Percentiles rank a stretch among this genome's conserved stretches.
These are phyloP conservation scores for Cardiospermum halicacabum DNA, from an alignment of 345 rosid species.

Conservation along the genomic window DNA sequence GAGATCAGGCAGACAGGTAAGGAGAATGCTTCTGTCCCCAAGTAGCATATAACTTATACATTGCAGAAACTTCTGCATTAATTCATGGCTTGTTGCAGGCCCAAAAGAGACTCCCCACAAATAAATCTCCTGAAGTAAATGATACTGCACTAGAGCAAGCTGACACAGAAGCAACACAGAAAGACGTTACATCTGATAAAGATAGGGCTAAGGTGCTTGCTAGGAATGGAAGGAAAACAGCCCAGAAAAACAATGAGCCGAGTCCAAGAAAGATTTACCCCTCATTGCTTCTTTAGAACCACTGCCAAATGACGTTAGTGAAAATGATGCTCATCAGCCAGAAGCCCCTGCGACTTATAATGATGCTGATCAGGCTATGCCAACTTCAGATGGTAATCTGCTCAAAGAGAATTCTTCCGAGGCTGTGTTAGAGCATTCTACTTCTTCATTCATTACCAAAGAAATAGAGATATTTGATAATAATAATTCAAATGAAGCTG, in stretches of 20 bases:
- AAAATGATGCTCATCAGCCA: conserved; percentile 31
- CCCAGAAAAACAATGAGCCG: conserved; percentile 25
- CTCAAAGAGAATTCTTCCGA: conserved; percentile 43
- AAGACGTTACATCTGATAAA: conserved; percentile 32
- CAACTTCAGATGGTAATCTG: conserved; percentile 36
- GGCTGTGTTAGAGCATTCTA: conserved; percentile 29
- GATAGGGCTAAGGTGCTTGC: conserved; percentile 25
- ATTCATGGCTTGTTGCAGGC: conserved; percentile 39
- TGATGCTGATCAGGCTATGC: conserved; percentile 23
- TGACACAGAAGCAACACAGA: conserved; percentile 27
- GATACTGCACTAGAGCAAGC: conserved; percentile 32
- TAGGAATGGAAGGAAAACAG: conserved; percentile 34
- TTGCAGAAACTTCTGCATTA: conserved; percentile 6
- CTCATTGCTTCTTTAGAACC: conserved; percentile 27
- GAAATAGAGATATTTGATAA: conserved; percentile 40
- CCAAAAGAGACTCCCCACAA: conserved; percentile 36
- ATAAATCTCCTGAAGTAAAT: conserved; percentile 33
- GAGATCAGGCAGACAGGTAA: conserved; percentile 66
- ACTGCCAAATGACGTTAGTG: conserved; percentile 24
- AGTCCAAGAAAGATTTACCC: conserved; percentile 30
- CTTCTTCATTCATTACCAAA: conserved; percentile 39
- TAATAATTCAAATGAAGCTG: conserved; percentile 33
- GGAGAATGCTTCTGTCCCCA: conserved; percentile 4
- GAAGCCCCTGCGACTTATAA: conserved; percentile 32
- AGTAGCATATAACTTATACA: conserved; percentile 10